Evolutionary conservation across 169 alveolate species (phyloP).

Genomic region (Plasmodium ovale): DNA sequence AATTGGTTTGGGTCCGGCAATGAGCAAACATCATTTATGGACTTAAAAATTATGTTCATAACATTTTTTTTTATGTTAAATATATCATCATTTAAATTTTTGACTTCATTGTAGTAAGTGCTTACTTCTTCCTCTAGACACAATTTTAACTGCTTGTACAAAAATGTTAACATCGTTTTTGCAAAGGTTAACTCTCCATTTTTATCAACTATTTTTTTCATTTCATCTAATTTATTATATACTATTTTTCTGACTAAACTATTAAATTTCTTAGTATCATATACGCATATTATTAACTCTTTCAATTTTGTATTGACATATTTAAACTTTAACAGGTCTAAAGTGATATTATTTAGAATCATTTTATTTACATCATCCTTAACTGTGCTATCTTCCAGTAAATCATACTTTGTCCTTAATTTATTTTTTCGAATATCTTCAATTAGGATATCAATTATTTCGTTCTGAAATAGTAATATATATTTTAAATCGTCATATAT

Average conservation of each 20-base stretch:
- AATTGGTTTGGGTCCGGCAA: slow-evolving; percentile 34
- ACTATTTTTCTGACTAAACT: slow-evolving; percentile 43
- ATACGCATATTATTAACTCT: slow-evolving; percentile 61
- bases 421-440: slow-evolving; percentile 70
- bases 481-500: slow-evolving; percentile 72
- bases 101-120: slow-evolving; percentile 20
- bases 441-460: slow-evolving; percentile 46
- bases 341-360: slow-evolving; percentile 51
- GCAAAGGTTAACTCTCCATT: slow-evolving; percentile 63
- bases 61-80: slow-evolving; percentile 56
- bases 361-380: slow-evolving; percentile 62
- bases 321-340: slow-evolving; percentile 69
- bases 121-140: slow-evolving; percentile 63
- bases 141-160: slow-evolving; percentile 56
- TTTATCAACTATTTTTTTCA: slow-evolving; percentile 41
- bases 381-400: slow-evolving; percentile 45
- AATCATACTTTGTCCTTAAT: slow-evolving; percentile 52
- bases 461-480: slow-evolving; percentile 66
- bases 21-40: slow-evolving; percentile 43
- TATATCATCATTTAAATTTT: slow-evolving; percentile 56
- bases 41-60: slow-evolving; percentile 28
- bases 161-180: slow-evolving; percentile 58
- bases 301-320: slow-evolving; percentile 61
- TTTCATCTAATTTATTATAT: slow-evolving; percentile 40
- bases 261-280: slow-evolving; percentile 74